Percentiles rank a stretch among this genome's conserved stretches.
phyloP scores from a whole-genome alignment of 1,284 basidiomycete genomes.

The Boletus smithii region DNA sequence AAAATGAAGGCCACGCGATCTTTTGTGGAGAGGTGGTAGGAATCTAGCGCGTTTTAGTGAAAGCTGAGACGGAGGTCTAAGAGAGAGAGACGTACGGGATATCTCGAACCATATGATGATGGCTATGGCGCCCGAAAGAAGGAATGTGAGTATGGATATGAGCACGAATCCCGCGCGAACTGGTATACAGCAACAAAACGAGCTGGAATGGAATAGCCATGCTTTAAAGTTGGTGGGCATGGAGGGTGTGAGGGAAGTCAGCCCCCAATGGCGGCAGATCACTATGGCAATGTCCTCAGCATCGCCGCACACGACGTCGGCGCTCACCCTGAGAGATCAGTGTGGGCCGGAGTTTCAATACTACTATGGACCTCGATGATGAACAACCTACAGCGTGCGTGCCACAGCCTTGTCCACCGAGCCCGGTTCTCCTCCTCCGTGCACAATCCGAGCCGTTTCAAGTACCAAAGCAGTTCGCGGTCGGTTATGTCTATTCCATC shows the following conservation, averaged over 20 bases:
- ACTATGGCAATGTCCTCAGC: slow-evolving; percentile 19
- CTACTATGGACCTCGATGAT: slow-evolving; percentile 30
- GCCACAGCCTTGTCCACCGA: slow-evolving; percentile 18
- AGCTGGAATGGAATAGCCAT: slow-evolving; percentile 34
- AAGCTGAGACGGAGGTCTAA: not conserved
- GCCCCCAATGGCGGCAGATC: slow-evolving; percentile 2
- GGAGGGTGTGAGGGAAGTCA: not conserved
- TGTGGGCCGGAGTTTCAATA: slow-evolving; percentile 26
- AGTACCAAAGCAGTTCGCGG: slow-evolving; percentile 24
- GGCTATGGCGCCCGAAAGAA: slow-evolving; percentile 49
- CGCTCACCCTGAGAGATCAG: slow-evolving; percentile 9
- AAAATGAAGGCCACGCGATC: slow-evolving; percentile 46
- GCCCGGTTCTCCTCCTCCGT: slow-evolving; percentile 18
- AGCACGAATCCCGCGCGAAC: slow-evolving; percentile 59
- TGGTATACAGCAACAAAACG: slow-evolving; percentile 62
- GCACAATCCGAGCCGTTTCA: slow-evolving; percentile 34
- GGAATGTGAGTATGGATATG: slow-evolving; percentile 49
- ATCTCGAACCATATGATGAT: slow-evolving; percentile 59
- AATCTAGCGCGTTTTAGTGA: slow-evolving; percentile 16
- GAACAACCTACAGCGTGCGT: slow-evolving; percentile 6
- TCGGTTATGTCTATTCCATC: slow-evolving; percentile 85
- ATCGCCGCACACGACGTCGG: slow-evolving; percentile 9
- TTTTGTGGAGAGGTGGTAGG: slow-evolving; percentile 36
- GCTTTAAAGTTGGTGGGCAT: slow-evolving; percentile 24
- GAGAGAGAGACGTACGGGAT: slow-evolving; percentile 40